Base-by-base conservation (phyloP, 192 early-diverging fungal genomes). In the Coemansia sp. region DNA sequence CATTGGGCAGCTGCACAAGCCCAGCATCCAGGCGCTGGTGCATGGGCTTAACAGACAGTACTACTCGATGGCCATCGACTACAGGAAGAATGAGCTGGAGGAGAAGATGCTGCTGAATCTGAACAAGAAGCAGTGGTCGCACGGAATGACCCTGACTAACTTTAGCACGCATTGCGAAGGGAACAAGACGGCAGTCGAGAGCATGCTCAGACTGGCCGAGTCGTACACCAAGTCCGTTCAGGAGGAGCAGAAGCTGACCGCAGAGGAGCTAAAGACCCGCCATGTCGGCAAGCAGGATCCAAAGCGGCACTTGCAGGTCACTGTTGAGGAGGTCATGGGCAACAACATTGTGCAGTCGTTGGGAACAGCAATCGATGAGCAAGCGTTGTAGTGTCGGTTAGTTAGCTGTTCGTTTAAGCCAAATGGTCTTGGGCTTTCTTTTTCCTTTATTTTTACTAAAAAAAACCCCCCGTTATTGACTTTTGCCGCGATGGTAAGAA, bases 261-360 rank as follows among this genome's bases (percentile, higher is more conserved):
- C 90, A 3, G 93, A 98, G 53, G 93, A 98, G 84, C 90, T 99
- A 41, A 93, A 95, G 82, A 98, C 93, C 10, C 94, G 98, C 42
- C 98, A 99, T 77, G 95, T 99, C n/a, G 98, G 98, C 41, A 99
- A 99, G 77, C 95, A 99, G 83, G 98, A 99, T 73, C 98, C 98
- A 15, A 99, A 99, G 86, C 89, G 95, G 70, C 98, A 99, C 81
- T 82, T 99, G 69, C 94, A 96, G 78, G 89, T 92, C 42, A 95
- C 90, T 37, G 94, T 97, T 4, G 96, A 97, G 68, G 84, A 87
- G 37, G 88, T 91, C 40, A 98, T 99, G 96, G 87, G 91, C 61
- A 89, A 91, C 76, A 99, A 98, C 76, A 98, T 99, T 85, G 93
- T 99, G 6, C 95, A 97, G 84, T 89, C 92, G 26, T 85, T 99